Evolutionary conservation across 2,329 filamentous ascomycete species (phyloP).

Genomic region (Aspergillus texensis): DNA sequence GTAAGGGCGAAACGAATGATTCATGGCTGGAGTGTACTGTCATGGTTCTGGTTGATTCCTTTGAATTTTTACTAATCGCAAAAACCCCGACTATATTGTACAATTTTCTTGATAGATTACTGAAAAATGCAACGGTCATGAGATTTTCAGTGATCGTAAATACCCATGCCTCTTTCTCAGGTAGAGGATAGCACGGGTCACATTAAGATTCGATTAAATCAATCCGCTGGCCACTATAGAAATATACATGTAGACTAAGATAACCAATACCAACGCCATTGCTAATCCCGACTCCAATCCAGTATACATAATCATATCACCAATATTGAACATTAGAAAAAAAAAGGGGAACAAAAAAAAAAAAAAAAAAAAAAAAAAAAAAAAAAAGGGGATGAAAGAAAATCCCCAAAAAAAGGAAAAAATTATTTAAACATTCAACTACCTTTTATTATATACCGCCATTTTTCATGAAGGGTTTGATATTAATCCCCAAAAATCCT

Average conservation of each 20-base stretch:
- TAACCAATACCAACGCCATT: conserved; percentile 15
- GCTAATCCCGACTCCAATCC: conserved; percentile 9
- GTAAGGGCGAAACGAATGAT: conserved; percentile 37
- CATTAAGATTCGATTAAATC: neutral
- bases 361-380: no score
- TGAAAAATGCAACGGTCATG: conserved; percentile 8
- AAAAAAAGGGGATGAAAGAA: no score
- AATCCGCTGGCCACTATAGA: neutral
- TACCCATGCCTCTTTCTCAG: neutral
- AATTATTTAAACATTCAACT: no score
- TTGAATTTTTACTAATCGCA: conserved; percentile 12
- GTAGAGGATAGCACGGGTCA: neutral
- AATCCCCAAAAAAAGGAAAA: no score
- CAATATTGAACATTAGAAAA: neutral
- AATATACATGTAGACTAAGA: neutral
- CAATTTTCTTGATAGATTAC: conserved; percentile 11
- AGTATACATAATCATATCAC: neutral
- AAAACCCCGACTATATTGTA: conserved; percentile 16
- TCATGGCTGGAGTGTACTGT: conserved; percentile 24
- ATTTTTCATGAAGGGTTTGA: no score
- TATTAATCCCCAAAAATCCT: no score
- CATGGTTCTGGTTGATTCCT: conserved; percentile 14
- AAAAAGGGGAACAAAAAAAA: neutral
- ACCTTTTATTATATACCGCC: no score
- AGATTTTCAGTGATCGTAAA: neutral